A percentile compares a stretch with the other conserved stretches of the same genome.
phyloP scores from a whole-genome alignment of 768 basidiomycete species.

The Kwoniella newhampshirensis region DNA sequence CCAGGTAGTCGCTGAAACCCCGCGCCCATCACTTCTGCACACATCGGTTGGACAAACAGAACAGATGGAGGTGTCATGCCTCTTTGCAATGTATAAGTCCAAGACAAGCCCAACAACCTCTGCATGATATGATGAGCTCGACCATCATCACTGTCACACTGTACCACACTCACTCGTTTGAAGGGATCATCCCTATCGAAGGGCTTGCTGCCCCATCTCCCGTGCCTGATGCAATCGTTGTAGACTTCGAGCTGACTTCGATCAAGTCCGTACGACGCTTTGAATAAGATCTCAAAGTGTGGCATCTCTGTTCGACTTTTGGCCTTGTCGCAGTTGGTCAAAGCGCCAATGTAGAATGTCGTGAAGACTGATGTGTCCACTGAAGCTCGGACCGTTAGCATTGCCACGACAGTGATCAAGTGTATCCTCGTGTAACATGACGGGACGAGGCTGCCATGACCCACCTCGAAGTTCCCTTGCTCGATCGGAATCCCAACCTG shows the following conservation, averaged over 20 bases:
- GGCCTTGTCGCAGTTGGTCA: conserved; percentile 59
- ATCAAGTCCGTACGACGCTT: conserved; percentile 70
- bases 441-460: conserved; percentile 3
- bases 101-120: conserved; percentile 56
- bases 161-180: conserved; percentile 34
- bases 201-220: conserved; percentile 35
- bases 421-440: background rate
- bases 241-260: conserved; percentile 68
- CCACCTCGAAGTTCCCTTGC: conserved; percentile 73
- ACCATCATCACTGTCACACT: background rate
- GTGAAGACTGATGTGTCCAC: conserved; percentile 72
- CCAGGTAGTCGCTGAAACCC: conserved; percentile 72
- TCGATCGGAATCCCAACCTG: conserved; percentile 74
- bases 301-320: conserved; percentile 54
- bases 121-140: background rate
- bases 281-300: conserved; percentile 72
- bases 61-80: conserved; percentile 61
- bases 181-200: conserved; percentile 47
- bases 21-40: conserved; percentile 75
- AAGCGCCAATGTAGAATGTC: conserved; percentile 74
- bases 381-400: conserved; percentile 39
- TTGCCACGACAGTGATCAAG: conserved; percentile 13
- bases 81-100: conserved; percentile 60
- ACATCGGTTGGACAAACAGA: conserved; percentile 64
- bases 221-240: conserved; percentile 62